Percentiles rank a stretch among this genome's conserved stretches.
These are phyloP conservation scores for Lepiota subincarnata DNA, from an alignment of 768 basidiomycete species.

Conservation along the genomic window DNA sequence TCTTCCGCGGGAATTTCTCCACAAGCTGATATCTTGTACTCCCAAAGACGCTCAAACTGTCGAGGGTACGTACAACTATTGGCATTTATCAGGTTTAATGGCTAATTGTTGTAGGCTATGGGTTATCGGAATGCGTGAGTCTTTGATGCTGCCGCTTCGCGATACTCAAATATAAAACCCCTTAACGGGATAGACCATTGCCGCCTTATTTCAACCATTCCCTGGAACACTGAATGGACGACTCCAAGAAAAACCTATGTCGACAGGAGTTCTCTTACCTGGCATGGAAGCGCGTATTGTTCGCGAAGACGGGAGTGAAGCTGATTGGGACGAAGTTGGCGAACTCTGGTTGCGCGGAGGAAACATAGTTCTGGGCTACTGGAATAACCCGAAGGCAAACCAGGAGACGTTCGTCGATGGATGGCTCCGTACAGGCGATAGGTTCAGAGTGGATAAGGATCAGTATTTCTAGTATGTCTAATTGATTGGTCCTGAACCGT, in stretches of 20 bases:
- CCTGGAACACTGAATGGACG: constrained; percentile 42
- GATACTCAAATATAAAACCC: not conserved
- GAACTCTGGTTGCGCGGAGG: constrained; percentile 57
- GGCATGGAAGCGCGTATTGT: constrained; percentile 59
- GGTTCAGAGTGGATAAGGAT: constrained; percentile 53
- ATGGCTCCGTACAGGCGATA: constrained; percentile 74
- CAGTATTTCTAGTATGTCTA: constrained; percentile 61
- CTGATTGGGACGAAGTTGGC: constrained; percentile 53
- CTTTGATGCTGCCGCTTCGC: not conserved
- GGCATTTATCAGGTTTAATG: not conserved
- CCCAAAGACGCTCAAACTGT: constrained; percentile 27
- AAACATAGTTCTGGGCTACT: constrained; percentile 64
- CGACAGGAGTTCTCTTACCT: constrained; percentile 57
- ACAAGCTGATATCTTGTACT: constrained; percentile 32
- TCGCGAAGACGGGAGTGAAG: constrained; percentile 53
- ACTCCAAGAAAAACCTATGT: constrained; percentile 33
- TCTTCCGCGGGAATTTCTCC: constrained; percentile 51
- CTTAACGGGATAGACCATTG: constrained; percentile 44
- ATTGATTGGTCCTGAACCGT: not conserved
- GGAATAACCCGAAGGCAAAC: constrained; percentile 64
- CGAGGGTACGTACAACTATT: constrained; percentile 37
- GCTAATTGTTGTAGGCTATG: constrained; percentile 46
- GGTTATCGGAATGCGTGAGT: constrained; percentile 64
- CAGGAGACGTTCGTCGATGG: constrained; percentile 62
- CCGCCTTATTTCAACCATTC: constrained; percentile 37